Conservation (phyloP, 1,139 yeast genomes). For the Blastobotrys proliferans region DNA sequence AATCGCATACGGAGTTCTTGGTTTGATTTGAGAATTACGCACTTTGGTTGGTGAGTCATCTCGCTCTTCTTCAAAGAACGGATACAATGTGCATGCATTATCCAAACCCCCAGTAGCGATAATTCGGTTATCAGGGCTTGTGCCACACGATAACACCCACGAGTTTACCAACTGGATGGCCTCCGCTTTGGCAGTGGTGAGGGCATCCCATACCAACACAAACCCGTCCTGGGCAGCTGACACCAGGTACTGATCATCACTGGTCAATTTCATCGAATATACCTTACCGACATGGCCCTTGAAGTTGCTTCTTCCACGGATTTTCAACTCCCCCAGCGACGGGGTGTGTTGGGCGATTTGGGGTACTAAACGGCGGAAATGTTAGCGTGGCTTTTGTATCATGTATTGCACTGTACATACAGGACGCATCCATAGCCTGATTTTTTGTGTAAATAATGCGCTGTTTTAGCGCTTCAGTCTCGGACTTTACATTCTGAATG, state of each 20-base stretch:
- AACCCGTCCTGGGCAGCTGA: constrained; percentile 88
- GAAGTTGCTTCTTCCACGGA: constrained; percentile 34
- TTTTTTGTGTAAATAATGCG: constrained; percentile 20
- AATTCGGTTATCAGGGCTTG: constrained; percentile 59
- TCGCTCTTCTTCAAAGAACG: constrained; percentile 30
- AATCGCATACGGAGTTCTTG: constrained; percentile 43
- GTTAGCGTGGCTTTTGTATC: neutral
- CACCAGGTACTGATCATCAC: constrained; percentile 54
- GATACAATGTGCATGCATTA: constrained; percentile 70
- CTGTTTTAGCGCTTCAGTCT: constrained; percentile 22
- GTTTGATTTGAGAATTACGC: constrained; percentile 21
- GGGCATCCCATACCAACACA: constrained; percentile 78
- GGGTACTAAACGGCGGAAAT: constrained; percentile 17
- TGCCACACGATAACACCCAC: constrained; percentile 76
- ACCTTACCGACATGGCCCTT: constrained; percentile 78
- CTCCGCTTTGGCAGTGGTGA: constrained; percentile 65
- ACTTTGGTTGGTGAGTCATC: neutral
- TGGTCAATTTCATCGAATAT: constrained; percentile 64
- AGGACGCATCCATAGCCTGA: constrained; percentile 23
- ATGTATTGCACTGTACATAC: constrained; percentile 6
- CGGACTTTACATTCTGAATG: constrained; percentile 22
- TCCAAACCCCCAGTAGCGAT: constrained; percentile 84
- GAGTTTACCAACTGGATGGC: constrained; percentile 56
- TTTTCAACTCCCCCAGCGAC: constrained; percentile 17
- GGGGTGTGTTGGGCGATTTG: constrained; percentile 20